Evolutionary conservation across 2,329 filamentous ascomycete species (phyloP).

Genomic region (Aspergillus alliaceus): DNA sequence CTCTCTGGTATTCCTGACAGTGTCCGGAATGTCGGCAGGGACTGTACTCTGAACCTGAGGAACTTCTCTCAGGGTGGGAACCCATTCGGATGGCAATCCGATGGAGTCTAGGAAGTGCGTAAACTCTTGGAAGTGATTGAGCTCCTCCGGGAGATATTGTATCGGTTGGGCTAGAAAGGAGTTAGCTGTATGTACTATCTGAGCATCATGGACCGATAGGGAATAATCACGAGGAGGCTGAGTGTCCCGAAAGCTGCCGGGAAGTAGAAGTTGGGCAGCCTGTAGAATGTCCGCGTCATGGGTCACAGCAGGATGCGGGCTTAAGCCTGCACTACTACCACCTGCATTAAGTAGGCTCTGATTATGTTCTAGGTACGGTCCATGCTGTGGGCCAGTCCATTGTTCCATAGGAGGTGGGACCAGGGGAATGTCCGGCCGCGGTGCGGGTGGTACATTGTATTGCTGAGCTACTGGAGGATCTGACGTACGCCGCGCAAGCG

Average conservation of each 20-base stretch:
- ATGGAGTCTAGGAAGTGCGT: slow-evolving; percentile 37
- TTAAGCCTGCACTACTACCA: slow-evolving; percentile 13
- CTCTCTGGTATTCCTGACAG: slow-evolving; percentile 17
- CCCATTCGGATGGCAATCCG: slow-evolving; percentile 35
- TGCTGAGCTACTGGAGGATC: slow-evolving; percentile 14
- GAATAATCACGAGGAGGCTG: slow-evolving; percentile 10
- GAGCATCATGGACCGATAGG: background rate
- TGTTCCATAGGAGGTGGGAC: slow-evolving; percentile 23
- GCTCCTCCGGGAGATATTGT: slow-evolving; percentile 32
- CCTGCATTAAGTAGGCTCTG: slow-evolving; percentile 22
- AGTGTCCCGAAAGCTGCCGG: slow-evolving; percentile 28
- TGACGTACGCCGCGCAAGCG: slow-evolving; percentile 13
- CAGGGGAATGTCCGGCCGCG: slow-evolving; percentile 23
- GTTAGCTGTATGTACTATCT: background rate
- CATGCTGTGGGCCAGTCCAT: slow-evolving; percentile 28
- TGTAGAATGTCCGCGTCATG: slow-evolving; percentile 42
- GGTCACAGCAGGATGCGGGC: slow-evolving; percentile 22
- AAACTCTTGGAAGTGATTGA: slow-evolving; percentile 39
- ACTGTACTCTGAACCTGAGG: slow-evolving; percentile 26
- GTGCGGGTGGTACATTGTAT: slow-evolving; percentile 15
- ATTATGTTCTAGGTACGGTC: slow-evolving; percentile 26
- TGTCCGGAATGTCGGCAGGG: slow-evolving; percentile 24
- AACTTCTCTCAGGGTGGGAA: slow-evolving; percentile 26
- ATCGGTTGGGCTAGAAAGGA: slow-evolving; percentile 24
- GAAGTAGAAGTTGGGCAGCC: slow-evolving; percentile 34